phyloP scores from a whole-genome alignment of 768 basidiomycete species.

The Mycena sanguinolenta region DNA sequence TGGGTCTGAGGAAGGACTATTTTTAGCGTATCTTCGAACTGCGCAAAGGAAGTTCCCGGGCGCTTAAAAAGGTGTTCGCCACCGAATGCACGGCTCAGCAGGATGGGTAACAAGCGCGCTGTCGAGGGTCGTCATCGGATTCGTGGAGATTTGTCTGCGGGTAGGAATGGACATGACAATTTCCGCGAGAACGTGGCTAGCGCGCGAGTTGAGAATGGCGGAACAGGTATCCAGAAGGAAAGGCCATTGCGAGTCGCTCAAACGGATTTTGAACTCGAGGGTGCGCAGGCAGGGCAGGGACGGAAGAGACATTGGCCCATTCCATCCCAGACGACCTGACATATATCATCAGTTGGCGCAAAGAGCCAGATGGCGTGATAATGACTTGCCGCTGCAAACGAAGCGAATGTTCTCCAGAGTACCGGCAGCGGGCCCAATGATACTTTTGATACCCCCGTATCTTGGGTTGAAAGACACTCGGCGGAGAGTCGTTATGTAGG shows the following conservation, averaged over 20 bases:
- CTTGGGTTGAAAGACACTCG: not conserved
- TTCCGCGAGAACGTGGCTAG: not conserved
- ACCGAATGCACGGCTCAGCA: not conserved
- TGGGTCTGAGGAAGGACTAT: too few species aligned
- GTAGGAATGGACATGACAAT: not conserved
- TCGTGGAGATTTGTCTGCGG: not conserved
- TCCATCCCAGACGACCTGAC: too few species aligned
- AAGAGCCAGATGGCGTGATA: too few species aligned
- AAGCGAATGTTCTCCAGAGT: not conserved
- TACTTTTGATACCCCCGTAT: not conserved
- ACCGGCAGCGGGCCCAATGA: not conserved
- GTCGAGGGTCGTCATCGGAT: not conserved
- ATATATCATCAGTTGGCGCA: too few species aligned
- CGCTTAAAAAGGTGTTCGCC: too few species aligned
- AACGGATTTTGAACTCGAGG: too few species aligned
- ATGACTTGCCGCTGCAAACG: not conserved
- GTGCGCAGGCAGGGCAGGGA: too few species aligned
- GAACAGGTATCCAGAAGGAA: not conserved
- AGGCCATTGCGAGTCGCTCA: too few species aligned
- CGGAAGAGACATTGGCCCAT: too few species aligned
- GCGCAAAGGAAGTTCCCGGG: too few species aligned
- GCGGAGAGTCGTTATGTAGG: not conserved
- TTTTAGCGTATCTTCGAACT: too few species aligned
- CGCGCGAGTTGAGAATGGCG: not conserved
- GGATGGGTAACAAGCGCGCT: not conserved